Evolutionary conservation across 768 basidiomycete species (phyloP).

Genomic region (Paxillus ammoniavirescens): DNA sequence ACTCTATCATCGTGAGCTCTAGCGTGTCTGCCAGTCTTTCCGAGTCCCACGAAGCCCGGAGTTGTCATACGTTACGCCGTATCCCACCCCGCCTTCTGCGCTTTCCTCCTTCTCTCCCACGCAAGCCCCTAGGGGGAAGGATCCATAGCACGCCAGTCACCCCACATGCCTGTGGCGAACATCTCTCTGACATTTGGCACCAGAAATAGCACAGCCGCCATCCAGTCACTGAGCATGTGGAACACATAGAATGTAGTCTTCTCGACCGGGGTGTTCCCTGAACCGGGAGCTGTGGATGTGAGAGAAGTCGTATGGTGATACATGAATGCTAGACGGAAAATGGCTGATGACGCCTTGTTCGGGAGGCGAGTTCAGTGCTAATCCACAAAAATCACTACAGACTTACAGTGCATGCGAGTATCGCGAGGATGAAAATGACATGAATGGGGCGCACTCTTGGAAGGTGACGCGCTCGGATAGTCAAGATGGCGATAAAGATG

Average conservation of each 20-base stretch:
- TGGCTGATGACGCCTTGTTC: slow-evolving; percentile 23
- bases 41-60: too few species aligned
- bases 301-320: slow-evolving; percentile 33
- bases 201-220: slow-evolving; percentile 30
- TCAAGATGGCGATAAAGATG: slow-evolving; percentile 13
- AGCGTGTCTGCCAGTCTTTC: slow-evolving; percentile 68
- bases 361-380: not conserved
- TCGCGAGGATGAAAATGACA: slow-evolving; percentile 17
- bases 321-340: slow-evolving; percentile 44
- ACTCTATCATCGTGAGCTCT: slow-evolving; percentile 33
- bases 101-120: not conserved
- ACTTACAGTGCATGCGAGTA: slow-evolving; percentile 34
- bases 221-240: slow-evolving; percentile 46
- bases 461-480: slow-evolving; percentile 26
- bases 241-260: slow-evolving; percentile 45
- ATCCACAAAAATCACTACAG: not conserved
- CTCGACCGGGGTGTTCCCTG: slow-evolving; percentile 32
- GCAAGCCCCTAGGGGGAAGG: not conserved
- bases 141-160: slow-evolving; percentile 13
- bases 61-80: too few species aligned
- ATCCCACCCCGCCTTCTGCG: not conserved
- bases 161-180: slow-evolving; percentile 28
- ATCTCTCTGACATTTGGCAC: slow-evolving; percentile 29
- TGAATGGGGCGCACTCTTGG: slow-evolving; percentile 26
- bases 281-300: slow-evolving; percentile 26